Evolutionary conservation across 2,329 filamentous ascomycete genomes (phyloP).

Genomic region (Xylariomycetidae sp.): DNA sequence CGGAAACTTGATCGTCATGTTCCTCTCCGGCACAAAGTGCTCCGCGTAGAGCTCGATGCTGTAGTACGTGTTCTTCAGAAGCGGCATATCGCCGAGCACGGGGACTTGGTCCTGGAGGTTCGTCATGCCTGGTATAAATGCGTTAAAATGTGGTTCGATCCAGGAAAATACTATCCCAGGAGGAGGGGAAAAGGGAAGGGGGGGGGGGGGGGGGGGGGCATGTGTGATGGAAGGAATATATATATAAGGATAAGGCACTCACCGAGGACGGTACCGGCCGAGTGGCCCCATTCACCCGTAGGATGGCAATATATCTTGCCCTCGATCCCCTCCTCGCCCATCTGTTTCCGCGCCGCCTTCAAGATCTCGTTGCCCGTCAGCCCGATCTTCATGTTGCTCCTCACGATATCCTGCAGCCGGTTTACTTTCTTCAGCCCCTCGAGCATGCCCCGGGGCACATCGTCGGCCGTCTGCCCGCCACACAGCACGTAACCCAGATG

Average conservation of each 20-base stretch:
- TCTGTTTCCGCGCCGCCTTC: constrained; percentile 31
- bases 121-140: constrained; percentile 37
- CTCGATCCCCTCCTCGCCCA: constrained; percentile 37
- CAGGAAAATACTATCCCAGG: too few species aligned
- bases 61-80: constrained; percentile 43
- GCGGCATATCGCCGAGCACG: constrained; percentile 39
- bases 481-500: constrained; percentile 44
- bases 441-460: constrained; percentile 36
- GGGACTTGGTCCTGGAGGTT: constrained; percentile 45
- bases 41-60: constrained; percentile 46
- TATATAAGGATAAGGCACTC: constrained; percentile 12
- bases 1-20: constrained; percentile 40
- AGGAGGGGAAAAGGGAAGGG: too few species aligned
- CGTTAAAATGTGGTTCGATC: constrained; percentile 1
- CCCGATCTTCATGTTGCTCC: constrained; percentile 38
- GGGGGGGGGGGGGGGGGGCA: too few species aligned
- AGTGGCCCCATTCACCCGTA: constrained; percentile 48
- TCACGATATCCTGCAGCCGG: constrained; percentile 43
- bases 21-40: constrained; percentile 41
- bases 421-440: constrained; percentile 42
- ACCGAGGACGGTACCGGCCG: constrained; percentile 44
- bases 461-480: constrained; percentile 35
- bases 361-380: constrained; percentile 42
- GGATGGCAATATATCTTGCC: constrained; percentile 46
- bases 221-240: too few species aligned